Base-by-base conservation (phyloP, 2,329 filamentous ascomycete species). In the Talaromyces sp. region DNA sequence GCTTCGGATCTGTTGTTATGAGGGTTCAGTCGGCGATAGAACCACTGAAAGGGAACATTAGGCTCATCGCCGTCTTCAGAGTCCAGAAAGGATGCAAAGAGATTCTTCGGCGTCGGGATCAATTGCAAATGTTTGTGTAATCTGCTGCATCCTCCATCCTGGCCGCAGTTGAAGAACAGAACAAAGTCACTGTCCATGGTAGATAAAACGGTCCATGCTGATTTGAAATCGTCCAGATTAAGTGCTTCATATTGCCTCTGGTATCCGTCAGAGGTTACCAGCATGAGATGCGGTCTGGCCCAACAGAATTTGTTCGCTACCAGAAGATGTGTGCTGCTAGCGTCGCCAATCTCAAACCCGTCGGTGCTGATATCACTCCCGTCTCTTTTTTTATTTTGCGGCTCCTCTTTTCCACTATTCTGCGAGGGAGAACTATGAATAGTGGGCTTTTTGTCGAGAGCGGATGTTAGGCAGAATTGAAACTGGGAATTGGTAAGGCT, bases 281-380 rank as follows among this genome's bases (percentile, higher is more conserved):
- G 39, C 3, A 49, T 29, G 24, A 49, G 41, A 49, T 49, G 47
- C 6, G 47, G 47, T 0, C 33, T 36, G 5, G 47, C 47, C 36
- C 39, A 49, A 29, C 47, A 49, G 39, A 49, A 49, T 22, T 49
- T 49, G 17, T 49, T 49, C 11, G 47, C 39, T 17, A 49, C 24
- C 2, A 49, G 39, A n/a, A 42, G 24, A 37, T 49, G 47, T 9
- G 47, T 10, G 39, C 41, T 35, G 47, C 30, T 40, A 10, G 42
- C 33, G 24, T 42, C 19, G 30, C 47, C 39, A 36, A 49, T 49
- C 33, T 43, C 47, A 27, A 49, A 49, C 7, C 47, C 47, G 4
- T 17, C 7, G 30, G 37, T 49, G 14, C 29, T 49, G 27, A 49
- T 49, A 35, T 49, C 47, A 27, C 47, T 49, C 13, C 47, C 47